Conservation (phyloP, 305 asterid species). For the Caryopteris hybrid region DNA sequence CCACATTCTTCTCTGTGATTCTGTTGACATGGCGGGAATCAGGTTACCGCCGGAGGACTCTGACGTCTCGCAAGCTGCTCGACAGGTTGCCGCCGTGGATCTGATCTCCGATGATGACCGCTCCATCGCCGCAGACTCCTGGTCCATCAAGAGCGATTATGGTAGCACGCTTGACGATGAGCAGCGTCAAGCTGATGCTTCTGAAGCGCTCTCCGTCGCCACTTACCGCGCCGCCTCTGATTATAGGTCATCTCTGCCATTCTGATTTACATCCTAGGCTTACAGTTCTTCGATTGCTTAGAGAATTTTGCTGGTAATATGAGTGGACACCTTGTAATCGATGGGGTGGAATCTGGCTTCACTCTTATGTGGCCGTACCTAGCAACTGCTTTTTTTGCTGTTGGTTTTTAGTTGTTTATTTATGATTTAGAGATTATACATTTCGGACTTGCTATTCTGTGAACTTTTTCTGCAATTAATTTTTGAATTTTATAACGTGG, state of each 20-base stretch:
- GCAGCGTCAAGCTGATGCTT: conserved; percentile 96
- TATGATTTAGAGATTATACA: background rate
- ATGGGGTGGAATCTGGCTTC: background rate
- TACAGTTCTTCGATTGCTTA: background rate
- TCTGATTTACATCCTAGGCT: background rate
- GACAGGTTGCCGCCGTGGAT: conserved; percentile 60
- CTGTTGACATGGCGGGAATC: conserved; percentile 65
- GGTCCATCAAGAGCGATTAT: conserved; percentile 97
- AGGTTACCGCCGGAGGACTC: conserved; percentile 75
- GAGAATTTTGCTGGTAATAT: background rate
- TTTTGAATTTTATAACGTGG: background rate
- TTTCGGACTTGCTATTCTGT: background rate
- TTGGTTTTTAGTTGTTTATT: no score
- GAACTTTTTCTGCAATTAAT: background rate
- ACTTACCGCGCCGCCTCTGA: conserved; percentile 80
- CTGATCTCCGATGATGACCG: conserved; percentile 96
- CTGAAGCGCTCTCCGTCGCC: conserved; percentile 81
- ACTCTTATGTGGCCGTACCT: background rate
- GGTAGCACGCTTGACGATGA: conserved; percentile 99
- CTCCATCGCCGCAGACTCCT: conserved; percentile 93
- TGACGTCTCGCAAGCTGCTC: conserved; percentile 51
- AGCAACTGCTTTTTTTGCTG: background rate
- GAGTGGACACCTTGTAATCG: background rate
- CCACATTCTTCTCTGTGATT: background rate
- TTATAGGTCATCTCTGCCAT: conserved; percentile 50